Conservation (phyloP, 352 stramenopile species). For the Elongisporangium prolatum region DNA sequence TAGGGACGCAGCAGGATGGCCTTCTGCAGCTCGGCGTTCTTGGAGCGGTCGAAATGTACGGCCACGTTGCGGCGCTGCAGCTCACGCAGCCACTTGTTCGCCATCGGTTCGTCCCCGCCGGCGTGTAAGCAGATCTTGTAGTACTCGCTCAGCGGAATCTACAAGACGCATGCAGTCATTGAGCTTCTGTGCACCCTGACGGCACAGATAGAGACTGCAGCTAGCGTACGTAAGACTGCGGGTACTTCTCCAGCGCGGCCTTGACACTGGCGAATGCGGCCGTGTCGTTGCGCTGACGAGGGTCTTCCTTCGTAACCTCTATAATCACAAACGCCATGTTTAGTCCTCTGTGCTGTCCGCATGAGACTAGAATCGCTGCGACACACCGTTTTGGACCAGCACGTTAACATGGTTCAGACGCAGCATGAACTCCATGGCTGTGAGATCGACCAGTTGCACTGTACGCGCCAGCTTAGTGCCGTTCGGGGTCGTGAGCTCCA, state of each 20-base stretch:
- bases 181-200: too few relatives aligned
- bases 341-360: neutral
- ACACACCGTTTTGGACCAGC: slow-evolving; percentile 39
- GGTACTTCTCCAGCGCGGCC: slow-evolving; percentile 52
- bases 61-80: slow-evolving; percentile 72
- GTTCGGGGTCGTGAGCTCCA: slow-evolving; percentile 62
- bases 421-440: slow-evolving; percentile 62
- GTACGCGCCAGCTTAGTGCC: slow-evolving; percentile 65
- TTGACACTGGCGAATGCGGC: slow-evolving; percentile 66
- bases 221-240: slow-evolving; percentile 38
- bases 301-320: slow-evolving; percentile 29
- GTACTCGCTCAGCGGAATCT: slow-evolving; percentile 68
- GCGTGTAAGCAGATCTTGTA: slow-evolving; percentile 71
- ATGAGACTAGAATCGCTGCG: neutral
- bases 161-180: neutral
- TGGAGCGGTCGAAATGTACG: slow-evolving; percentile 68
- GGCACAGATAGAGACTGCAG: neutral
- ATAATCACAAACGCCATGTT: neutral
- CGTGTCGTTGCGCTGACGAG: slow-evolving; percentile 28
- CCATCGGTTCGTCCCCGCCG: slow-evolving; percentile 57
- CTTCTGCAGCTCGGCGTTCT: slow-evolving; percentile 59
- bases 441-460: slow-evolving; percentile 55
- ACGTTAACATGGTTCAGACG: slow-evolving; percentile 66
- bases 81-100: slow-evolving; percentile 74
- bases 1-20: slow-evolving; percentile 67